A percentile compares a stretch with the other conserved stretches of the same genome.
Conservation (phyloP, 441 rosid species). For the Gossypium schwendimanii region DNA sequence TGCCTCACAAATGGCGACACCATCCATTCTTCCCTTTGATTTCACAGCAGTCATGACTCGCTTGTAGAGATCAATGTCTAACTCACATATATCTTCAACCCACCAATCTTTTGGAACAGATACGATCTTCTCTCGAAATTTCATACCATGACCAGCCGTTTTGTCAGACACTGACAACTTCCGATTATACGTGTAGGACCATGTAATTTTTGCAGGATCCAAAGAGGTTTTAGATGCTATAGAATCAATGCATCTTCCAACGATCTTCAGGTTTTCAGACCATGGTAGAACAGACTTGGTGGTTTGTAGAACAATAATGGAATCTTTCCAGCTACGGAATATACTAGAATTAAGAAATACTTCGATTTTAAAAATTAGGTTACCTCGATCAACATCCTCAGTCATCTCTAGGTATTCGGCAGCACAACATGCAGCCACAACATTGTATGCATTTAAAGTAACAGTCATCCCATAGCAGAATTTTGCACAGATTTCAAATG, state of each 20-base stretch:
- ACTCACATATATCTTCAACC: constrained; percentile 90
- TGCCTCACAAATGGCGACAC: constrained; percentile 64
- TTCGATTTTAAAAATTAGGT: constrained; percentile 76
- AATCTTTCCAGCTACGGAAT: constrained; percentile 93
- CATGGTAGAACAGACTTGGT: constrained; percentile 70
- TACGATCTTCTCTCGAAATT: constrained; percentile 36
- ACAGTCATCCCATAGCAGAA: constrained; percentile 93
- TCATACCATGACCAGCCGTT: constrained; percentile 35
- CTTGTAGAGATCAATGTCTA: constrained; percentile 73
- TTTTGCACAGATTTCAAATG: constrained; percentile 92
- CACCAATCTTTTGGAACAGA: constrained; percentile 92
- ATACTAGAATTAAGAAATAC: constrained; percentile 83
- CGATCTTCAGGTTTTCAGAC: constrained; percentile 83
- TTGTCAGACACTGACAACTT: constrained; percentile 50
- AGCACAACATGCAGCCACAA: constrained; percentile 80
- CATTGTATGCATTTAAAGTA: constrained; percentile 79
- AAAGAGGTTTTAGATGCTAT: constrained; percentile 75
- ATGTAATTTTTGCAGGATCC: constrained; percentile 66
- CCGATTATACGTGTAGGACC: constrained; percentile 86
- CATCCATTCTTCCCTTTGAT: constrained; percentile 78
- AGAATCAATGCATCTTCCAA: constrained; percentile 80
- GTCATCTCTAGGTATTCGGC: constrained; percentile 95
- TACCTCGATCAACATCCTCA: constrained; percentile 75
- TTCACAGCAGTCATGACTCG: constrained; percentile 57
- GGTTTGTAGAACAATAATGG: constrained; percentile 86